Evolutionary conservation across 345 rosid genomes (phyloP), one percentile per base, ranked within the genome.

Genomic region (Chamaenerion angustifolium): DNA sequence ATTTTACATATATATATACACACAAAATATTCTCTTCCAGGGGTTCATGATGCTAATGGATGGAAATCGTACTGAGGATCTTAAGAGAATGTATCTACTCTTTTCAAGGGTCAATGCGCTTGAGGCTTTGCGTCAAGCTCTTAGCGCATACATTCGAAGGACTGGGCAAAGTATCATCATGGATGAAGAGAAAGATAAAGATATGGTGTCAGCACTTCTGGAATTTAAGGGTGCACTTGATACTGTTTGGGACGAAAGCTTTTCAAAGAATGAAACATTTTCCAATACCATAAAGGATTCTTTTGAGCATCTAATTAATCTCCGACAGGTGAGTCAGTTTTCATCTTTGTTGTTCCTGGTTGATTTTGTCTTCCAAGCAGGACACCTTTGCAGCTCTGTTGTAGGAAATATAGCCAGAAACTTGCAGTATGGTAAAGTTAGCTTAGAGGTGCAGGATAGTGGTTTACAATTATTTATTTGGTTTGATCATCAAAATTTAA

Each of bases 151-250:
- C 63, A 76, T 82, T 37, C 83, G 95, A 49, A 79, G 73, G 77
- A 79, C 86, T 43, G 98, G 95, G 56, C 84, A 87, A 64, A 70
- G 78, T 61, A 69, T 80, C 43, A 77, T 87, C 60, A 77, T 88
- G 95, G 96, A 92, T 74, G 98, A 92, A 68, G 98, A 92, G 71
- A 92, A 87, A 65, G 98, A 92, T 63, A 92, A 87, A 61, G 98
- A 87, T 55, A 87, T 92, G 96, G 98, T 87, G 59, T 67, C 79
- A 18, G 72, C 88, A 37, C 66, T 92, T 49, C 66, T 92, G 73
- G 96, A 84, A 62, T 87, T 84, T 60, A 92, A 92, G 82, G 89
- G 79, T 57, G 79, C 94, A 23, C 93, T 92, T 60, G 98, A 92
- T 64, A 55, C 73, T 46, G 76, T 84, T 72, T 87, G 85, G 93